Evolutionary conservation across 306 rosid species (phyloP), one percentile per base, ranked within the genome.

Genomic region (Gastrolobium bilobum): DNA sequence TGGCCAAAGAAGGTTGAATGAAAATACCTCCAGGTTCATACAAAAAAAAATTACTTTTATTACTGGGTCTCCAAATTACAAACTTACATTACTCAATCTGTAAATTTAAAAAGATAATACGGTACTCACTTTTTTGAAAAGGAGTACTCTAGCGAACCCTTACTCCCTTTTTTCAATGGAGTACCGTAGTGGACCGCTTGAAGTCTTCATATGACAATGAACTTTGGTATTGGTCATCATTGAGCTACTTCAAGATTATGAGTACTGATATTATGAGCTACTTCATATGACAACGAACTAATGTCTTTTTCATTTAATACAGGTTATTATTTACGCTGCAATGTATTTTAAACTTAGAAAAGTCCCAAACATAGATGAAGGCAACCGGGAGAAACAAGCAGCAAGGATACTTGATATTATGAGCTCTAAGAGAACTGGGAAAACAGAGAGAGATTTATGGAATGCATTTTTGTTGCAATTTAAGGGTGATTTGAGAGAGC

Each of bases 321-420:
- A 92, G 98, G 93, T 90, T 82, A 85, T 90, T 53, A 73, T 94
- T 64, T 81, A 75, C 13, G 89, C 97, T 8, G 87, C 61, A 9
- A 53, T 94, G 79, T 83, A 94, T 79, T 79, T 86, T 61, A 94
- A 83, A 83, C 97, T 89, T 33, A 61, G 52, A 84, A 85, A 71
- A 40, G 73, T 33, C 42, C 76, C 66, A 26, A 75, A 83, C 66
- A 60, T 63, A 20, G 53, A 65, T 37, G 89, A 86, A 35, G 85
- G 68, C 29, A 67, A 81, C 79, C 88, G 60, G 63, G 91, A 88
- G 80, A 73, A 82, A 82, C 38, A 58, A 53, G 98, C 97, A 4
- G 89, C 83, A 48, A 87, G 89, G 84, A 84, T 92, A 40, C 81
- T 89, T 9, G 91, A 90, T 66, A 75, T 92, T 51, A 47, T 90